Evolutionary conservation across 2,329 filamentous ascomycete species (phyloP), one percentile per base, ranked within the genome.

Genomic region (Cadophora luteo-olivacea): DNA sequence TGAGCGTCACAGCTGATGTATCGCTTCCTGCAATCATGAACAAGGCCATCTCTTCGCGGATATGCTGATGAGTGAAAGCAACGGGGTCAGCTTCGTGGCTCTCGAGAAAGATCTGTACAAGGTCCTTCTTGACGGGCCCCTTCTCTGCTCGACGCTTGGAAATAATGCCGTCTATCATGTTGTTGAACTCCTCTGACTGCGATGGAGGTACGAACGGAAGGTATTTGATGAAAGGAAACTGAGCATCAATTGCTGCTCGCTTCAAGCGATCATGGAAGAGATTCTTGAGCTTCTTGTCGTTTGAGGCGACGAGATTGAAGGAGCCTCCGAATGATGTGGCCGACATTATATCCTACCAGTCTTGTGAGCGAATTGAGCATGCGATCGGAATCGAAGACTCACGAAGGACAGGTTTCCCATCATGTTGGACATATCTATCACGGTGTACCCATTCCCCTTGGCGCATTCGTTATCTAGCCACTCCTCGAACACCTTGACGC

Each of bases 21-120:
- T 72, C 70, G 48, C 68, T 69, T 12, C 70, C 70, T 1, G 70
- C 70, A 62, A 72, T 69, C 70, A 74, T 72, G 25, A 74, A 73
- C 14, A 74, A 29, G 2, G 61, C 61, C 71, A 74, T 74, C 58
- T 74, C 71, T 14, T 70, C 69, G 19, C 52, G 55, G 8, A 72
- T 41, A 60, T 73, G 68, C 12, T 66, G 54, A 45, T 72, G 65
- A 9, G 70, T 66, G 49, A 72, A 73, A 2, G 57, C 36, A 1
- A 64, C 57, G 11, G 70, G 69, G 49, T 73, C 51, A 1, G 60
- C 61, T 14, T 70, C 55, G 55, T 73, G 66, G 11, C 61, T 67
- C 51, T 73, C 70, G 5, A 73, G 25, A 33, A 73, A 69, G 4
- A 72, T 70, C 33, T 72, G 72, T 7, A 71, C 60, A 3, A 72